A percentile compares a stretch with the other conserved stretches of the same genome.
Conservation (phyloP, 192 early-diverging fungal species). For the Oehlia diaphana region DNA sequence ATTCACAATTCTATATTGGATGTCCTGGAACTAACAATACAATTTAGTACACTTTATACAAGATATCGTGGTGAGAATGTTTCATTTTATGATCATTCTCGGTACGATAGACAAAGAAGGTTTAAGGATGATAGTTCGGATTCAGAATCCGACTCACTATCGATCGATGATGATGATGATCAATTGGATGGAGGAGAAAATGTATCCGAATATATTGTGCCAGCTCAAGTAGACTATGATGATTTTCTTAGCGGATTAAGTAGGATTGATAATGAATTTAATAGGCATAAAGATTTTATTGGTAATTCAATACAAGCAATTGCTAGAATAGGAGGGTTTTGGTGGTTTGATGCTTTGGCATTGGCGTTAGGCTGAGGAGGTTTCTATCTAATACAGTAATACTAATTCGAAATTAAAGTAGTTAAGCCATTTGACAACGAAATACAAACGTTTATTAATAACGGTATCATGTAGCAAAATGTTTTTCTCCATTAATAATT, state of each 20-base stretch:
- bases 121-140: constrained; percentile 5
- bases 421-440: too few species aligned
- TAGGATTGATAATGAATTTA: constrained; percentile 29
- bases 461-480: neutral
- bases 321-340: constrained; percentile 23
- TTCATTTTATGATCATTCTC: constrained; percentile 20
- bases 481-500: neutral
- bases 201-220: neutral
- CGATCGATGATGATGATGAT: constrained; percentile 9
- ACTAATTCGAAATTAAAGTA: too few species aligned
- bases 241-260: constrained; percentile 17
- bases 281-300: constrained; percentile 30
- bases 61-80: constrained; percentile 20
- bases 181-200: neutral
- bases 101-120: neutral
- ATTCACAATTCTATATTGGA: constrained; percentile 21
- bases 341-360: constrained; percentile 28
- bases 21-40: constrained; percentile 21
- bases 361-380: constrained; percentile 21
- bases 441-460: neutral
- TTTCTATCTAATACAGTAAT: neutral
- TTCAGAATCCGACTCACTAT: constrained; percentile 14
- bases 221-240: constrained; percentile 8
- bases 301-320: constrained; percentile 18
- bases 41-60: constrained; percentile 24